Conservation (phyloP, 1,284 basidiomycete genomes). For the Golubevia sp. region DNA sequence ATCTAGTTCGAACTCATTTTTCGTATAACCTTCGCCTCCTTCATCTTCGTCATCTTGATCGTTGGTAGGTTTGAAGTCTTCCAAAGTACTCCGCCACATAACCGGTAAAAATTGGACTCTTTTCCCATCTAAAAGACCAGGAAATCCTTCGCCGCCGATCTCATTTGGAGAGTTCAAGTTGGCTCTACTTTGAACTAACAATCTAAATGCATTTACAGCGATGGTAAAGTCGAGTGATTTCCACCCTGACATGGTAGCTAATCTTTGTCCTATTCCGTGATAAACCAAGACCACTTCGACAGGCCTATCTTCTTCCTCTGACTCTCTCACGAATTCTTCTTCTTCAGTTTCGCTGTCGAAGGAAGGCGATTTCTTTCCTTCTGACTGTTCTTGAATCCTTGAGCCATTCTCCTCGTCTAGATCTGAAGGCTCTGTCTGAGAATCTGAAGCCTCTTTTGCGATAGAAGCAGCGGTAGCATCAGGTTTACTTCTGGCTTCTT, state of each 20-base stretch:
- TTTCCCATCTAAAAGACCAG: slow-evolving; percentile 25
- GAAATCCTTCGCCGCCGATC: slow-evolving; percentile 33
- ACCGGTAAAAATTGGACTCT: slow-evolving; percentile 48
- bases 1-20: slow-evolving; percentile 37
- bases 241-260: slow-evolving; percentile 25
- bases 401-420: no score
- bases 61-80: slow-evolving; percentile 27
- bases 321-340: slow-evolving; percentile 18
- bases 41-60: slow-evolving; percentile 1
- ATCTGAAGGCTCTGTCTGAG: no score
- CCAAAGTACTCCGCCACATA: slow-evolving; percentile 43
- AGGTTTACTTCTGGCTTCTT: no score
- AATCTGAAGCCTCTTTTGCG: no score
- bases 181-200: slow-evolving; percentile 31
- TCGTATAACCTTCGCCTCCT: slow-evolving; percentile 21
- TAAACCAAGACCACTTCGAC: slow-evolving; percentile 22
- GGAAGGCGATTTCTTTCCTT: no score
- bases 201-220: slow-evolving; percentile 35
- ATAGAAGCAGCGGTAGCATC: no score
- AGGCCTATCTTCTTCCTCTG: slow-evolving; percentile 18
- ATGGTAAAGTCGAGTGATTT: slow-evolving; percentile 45
- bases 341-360: slow-evolving; percentile 29
- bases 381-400: no score
- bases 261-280: slow-evolving; percentile 53
- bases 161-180: slow-evolving; percentile 29